Percentiles rank a stretch among this genome's conserved stretches.
Evolutionary conservation across 2,329 filamentous ascomycete genomes (phyloP).

Genomic region (Colletotrichum coccodes): DNA sequence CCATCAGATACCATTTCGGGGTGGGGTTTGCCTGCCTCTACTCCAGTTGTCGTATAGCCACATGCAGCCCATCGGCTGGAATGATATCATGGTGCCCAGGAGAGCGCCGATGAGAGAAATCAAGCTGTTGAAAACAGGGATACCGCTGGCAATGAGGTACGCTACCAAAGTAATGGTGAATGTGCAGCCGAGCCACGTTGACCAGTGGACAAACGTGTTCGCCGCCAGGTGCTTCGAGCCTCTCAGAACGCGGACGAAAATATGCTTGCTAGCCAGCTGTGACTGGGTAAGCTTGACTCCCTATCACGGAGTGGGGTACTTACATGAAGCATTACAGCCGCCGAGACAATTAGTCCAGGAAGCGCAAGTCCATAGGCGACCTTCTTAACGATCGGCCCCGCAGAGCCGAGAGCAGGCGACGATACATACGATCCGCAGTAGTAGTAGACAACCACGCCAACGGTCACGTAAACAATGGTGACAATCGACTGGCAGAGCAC

Average conservation of each 20-base stretch:
- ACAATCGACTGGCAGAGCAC: constrained; percentile 40
- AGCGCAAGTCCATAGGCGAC: constrained; percentile 52
- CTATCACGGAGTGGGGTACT: neutral
- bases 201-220: constrained; percentile 41
- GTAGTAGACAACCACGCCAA: constrained; percentile 53
- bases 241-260: constrained; percentile 42
- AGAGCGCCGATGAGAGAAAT: constrained; percentile 43
- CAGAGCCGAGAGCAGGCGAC: constrained; percentile 57
- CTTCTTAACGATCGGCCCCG: constrained; percentile 52
- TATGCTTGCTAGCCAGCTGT: constrained; percentile 39
- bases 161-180: constrained; percentile 32
- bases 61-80: constrained; percentile 41
- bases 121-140: constrained; percentile 37
- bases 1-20: constrained; percentile 33
- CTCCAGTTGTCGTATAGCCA: constrained; percentile 42
- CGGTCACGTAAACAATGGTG: constrained; percentile 43
- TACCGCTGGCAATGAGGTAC: constrained; percentile 39
- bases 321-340: constrained; percentile 40
- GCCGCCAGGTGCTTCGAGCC: constrained; percentile 41
- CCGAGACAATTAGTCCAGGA: constrained; percentile 41
- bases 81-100: constrained; percentile 42
- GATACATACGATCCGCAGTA: constrained; percentile 57
- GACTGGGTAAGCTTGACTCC: neutral
- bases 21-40: constrained; percentile 16
- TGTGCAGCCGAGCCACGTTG: constrained; percentile 41